Evolutionary conservation across 768 basidiomycete genomes (phyloP), one percentile per base, ranked within the genome.

Genomic region (Lactarius sp.): DNA sequence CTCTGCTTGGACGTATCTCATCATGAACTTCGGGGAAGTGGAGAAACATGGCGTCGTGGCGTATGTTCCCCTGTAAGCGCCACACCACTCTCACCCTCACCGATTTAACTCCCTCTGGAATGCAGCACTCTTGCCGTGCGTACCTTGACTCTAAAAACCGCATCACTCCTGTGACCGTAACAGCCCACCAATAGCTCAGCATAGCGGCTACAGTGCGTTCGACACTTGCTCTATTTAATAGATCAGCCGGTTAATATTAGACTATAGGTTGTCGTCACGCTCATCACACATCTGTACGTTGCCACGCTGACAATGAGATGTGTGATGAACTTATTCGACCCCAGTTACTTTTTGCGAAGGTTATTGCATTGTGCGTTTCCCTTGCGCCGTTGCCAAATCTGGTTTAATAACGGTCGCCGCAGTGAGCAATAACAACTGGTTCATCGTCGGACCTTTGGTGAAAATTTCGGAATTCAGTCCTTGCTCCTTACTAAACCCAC

Each of bases 401-500:
- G 16, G 36, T 50, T 31, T 36, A 53, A 39, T 62, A 14, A 64
- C 50, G 27, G 8, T 33, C 27, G 12, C 7, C n/a, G 6, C 18
- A 68, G 67, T 68, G 52, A 68, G 67, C 67, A 66, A 67, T 8
- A 36, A 54, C 9, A 68, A 67, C 41, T 60, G 66, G 67, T 61
- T n/a, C 18, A 53, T 68, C 6, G 13, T 62, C 18, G 59, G 44
- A 2, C 61, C 66, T 13, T 18, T 62, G 58, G 67, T 68, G 42
- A 62, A 44, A 20, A 12, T 12, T 41, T 6, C 9, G 18, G 7
- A 53, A 34, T 44, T 47, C 12, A 4, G 5, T 56, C 10, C 31
- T 34, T 16, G 8, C 14, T 27, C 22, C 2, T 46, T 18, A 46
- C 56, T 64, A 31, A 65, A 20, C 47, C 36, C 27, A 27, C 18